These are phyloP conservation scores for Pestalotiopsis sp. DNA, from an alignment of 2,329 filamentous ascomycete genomes.

Conservation along the genomic window DNA sequence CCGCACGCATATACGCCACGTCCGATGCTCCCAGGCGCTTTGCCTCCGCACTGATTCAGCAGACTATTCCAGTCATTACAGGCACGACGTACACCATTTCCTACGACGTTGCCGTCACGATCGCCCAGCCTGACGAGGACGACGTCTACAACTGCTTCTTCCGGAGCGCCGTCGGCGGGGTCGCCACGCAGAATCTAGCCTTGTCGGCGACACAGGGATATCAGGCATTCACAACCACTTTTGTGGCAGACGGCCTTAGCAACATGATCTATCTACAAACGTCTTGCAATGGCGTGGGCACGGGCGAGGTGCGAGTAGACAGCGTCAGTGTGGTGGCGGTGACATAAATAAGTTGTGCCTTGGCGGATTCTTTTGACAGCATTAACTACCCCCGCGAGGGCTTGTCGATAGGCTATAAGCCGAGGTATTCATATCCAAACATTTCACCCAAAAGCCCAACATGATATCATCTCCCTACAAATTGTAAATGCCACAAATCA, in stretches of 20 bases:
- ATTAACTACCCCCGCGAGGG: too few species aligned
- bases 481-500: too few species aligned
- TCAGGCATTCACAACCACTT: neutral
- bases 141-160: neutral
- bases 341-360: neutral
- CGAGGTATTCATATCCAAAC: too few species aligned
- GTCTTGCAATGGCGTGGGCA: neutral
- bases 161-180: too few species aligned
- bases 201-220: neutral
- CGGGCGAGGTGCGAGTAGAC: neutral
- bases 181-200: neutral
- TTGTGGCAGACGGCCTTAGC: neutral
- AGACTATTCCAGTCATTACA: neutral
- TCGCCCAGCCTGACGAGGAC: neutral
- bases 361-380: too few species aligned
- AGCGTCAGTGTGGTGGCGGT: neutral
- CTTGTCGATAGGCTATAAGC: too few species aligned
- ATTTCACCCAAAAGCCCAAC: too few species aligned
- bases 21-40: neutral
- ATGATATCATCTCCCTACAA: too few species aligned
- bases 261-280: neutral
- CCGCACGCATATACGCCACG: neutral
- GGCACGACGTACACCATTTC: neutral
- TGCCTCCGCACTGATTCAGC: neutral
- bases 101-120: neutral